These are phyloP conservation scores for Diophrys sp. DNA, from an alignment of 73 alveolate species.

Conservation along the genomic window DNA sequence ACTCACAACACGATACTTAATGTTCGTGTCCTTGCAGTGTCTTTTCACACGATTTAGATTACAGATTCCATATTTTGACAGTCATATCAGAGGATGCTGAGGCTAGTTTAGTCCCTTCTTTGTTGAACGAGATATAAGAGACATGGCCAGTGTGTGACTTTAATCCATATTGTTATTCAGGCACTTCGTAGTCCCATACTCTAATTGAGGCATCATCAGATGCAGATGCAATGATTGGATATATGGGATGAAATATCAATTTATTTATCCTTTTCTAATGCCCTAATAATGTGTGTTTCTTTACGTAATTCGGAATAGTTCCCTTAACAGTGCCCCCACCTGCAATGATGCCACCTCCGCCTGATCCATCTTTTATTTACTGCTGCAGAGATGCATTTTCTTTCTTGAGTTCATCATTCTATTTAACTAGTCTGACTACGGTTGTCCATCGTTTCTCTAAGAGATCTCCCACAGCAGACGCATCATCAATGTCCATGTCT, in stretches of 20 bases:
- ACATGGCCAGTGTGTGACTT: conserved; percentile 89
- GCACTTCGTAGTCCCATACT: conserved; percentile 86
- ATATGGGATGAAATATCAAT: conserved; percentile 71
- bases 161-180: conserved; percentile 71
- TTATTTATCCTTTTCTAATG: conserved; percentile 78
- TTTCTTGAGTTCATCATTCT: conserved; percentile 74
- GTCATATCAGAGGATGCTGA: conserved; percentile 83
- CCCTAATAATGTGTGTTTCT: conserved; percentile 70
- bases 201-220: conserved; percentile 83
- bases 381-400: conserved; percentile 66
- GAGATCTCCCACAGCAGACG: conserved; percentile 31
- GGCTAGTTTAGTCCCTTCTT: conserved; percentile 71
- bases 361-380: conserved; percentile 34
- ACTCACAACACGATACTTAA: conserved; percentile 79
- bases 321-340: conserved; percentile 59
- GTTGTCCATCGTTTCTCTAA: conserved; percentile 91
- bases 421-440: conserved; percentile 73
- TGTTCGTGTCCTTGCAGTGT: conserved; percentile 94
- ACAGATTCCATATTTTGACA: conserved; percentile 87
- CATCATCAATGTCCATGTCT: conserved; percentile 22
- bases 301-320: conserved; percentile 25
- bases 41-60: conserved; percentile 60
- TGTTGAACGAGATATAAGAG: conserved; percentile 79
- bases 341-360: conserved; percentile 13
- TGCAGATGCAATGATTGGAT: conserved; percentile 73